Evolutionary conservation across 257 asterid species (phyloP), one percentile per base, ranked within the genome.

Genomic region (Misopates orontium): DNA sequence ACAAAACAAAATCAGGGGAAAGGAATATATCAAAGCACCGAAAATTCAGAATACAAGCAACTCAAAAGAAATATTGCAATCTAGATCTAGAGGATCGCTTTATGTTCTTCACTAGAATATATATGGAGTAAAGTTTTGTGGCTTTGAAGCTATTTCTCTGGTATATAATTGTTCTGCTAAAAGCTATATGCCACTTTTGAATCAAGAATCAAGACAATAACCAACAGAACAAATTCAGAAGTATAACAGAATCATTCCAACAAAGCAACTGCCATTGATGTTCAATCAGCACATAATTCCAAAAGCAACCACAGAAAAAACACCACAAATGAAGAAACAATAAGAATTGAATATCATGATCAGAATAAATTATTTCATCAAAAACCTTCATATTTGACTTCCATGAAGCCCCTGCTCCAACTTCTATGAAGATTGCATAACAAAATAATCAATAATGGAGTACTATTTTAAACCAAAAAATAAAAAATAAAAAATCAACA

Each of bases 381-480:
- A 21, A 61, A 60, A 71, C 55, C 47, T 64, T 68, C 45, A 47
- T 48, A 19, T 41, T 75, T 75, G 78, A 79, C 78, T 79, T 72
- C 36, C 64, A 56, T 31, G 68, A 66, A 71, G 47, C 67, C 60
- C 80, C 78, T 66, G 62, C 60, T 51, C 44, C 25, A 66, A 56
- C 76, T 54, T 50, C 28, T 19, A 17, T 57, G 60, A 65, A 23
- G 67, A 69, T 56, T 59, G 71, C 54, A 57, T 51, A 64, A 65
- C 42, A 8, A 40, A 45, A 48, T 16, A 59, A 56, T 15, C 65
- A 39, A 50, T 44, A 42, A 62, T 65, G 52, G 45, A 61, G 54
- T 22, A 42, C 54, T 51, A 61, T 21, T n/a, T 68, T 56, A 28
- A 42, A 60, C 15, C 31, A 68, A 52, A 51, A 15, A 59, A 60